Conservation (phyloP, 441 rosid genomes). For the Mallotus japonicus region DNA sequence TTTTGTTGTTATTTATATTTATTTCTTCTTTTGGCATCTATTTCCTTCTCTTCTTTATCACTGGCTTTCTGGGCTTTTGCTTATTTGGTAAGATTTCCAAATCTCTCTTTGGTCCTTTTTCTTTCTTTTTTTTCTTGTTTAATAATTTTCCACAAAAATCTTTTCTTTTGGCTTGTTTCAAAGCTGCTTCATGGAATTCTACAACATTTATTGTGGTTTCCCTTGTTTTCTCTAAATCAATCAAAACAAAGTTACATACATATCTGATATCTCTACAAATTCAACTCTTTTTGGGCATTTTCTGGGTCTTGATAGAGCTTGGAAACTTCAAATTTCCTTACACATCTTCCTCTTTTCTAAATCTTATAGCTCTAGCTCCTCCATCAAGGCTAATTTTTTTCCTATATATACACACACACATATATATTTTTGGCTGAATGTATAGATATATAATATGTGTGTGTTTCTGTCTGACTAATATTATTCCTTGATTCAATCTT, state of each 20-base stretch:
- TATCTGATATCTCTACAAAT: too few species aligned
- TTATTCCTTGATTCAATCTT: neutral
- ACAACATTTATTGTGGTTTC: neutral
- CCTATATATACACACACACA: too few species aligned
- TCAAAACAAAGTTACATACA: neutral
- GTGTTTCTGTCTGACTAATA: too few species aligned
- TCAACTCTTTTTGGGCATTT: neutral
- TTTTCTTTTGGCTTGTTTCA: conserved; percentile 6
- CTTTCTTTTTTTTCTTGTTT: neutral
- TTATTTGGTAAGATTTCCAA: conserved; percentile 26
- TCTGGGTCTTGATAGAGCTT: neutral
- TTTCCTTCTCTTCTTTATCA: conserved; percentile 9
- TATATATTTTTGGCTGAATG: conserved; percentile 15
- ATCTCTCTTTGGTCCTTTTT: neutral
- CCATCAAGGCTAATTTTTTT: neutral
- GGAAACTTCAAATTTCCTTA: conserved; percentile 10
- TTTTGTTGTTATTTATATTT: neutral
- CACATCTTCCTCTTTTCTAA: conserved; percentile 5
- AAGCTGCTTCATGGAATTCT: neutral
- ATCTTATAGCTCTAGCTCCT: neutral
- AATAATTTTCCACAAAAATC: neutral
- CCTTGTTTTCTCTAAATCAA: neutral
- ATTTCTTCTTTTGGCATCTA: conserved; percentile 16
- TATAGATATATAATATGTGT: neutral
- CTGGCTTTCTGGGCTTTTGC: conserved; percentile 22